Evolutionary conservation across 2,329 filamentous ascomycete genomes (phyloP), one percentile per base, ranked within the genome.

Genomic region (Colletotrichum tropicale): DNA sequence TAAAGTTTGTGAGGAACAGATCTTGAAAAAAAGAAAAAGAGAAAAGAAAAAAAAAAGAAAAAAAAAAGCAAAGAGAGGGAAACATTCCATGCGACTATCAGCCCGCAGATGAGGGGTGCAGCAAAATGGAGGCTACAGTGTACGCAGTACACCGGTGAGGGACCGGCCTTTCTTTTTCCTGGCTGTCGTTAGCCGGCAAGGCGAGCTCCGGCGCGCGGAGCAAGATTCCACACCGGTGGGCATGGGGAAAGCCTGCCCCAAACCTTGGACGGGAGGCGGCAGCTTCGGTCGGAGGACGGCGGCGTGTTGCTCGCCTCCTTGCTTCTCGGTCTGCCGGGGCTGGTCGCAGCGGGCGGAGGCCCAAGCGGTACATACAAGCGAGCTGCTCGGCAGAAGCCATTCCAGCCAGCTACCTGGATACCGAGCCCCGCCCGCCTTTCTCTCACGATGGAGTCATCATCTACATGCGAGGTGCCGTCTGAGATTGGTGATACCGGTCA

Each of bases 101-200:
- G 66, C 34, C 24, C 48, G 32, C 55, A 36, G 65, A 62, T 26
- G 66, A 56, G 65, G 16, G 24, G 30, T 34, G 21, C 21, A 65
- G 71, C 66, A 32, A 30, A 30, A 38, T 43, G 71, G 55, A 55
- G 55, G 26, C 58, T 74, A 62, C 28, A 30, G 8, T 30, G 28
- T 30, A 30, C 34, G 34, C 34, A 36, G 34, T 36, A 36, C 66
- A 74, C 58, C 71, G 71, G 43, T 70, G 71, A 61, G 64, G 55
- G 71, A 48, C 43, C 71, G 56, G 32, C 9, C 32, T 74, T 74
- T 70, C 71, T 64, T 74, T 70, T 74, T 74, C 43, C 36, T 8
- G 28, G 32, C 43, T 70, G 66, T 64, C 30, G 56, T 58, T 70
- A 55, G 43, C 56, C 71, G 71, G 58, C n/a, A 70, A 34, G 66